phyloP scores from a whole-genome alignment of 1,284 basidiomycete genomes.

The Chalciporus piperatoides region DNA sequence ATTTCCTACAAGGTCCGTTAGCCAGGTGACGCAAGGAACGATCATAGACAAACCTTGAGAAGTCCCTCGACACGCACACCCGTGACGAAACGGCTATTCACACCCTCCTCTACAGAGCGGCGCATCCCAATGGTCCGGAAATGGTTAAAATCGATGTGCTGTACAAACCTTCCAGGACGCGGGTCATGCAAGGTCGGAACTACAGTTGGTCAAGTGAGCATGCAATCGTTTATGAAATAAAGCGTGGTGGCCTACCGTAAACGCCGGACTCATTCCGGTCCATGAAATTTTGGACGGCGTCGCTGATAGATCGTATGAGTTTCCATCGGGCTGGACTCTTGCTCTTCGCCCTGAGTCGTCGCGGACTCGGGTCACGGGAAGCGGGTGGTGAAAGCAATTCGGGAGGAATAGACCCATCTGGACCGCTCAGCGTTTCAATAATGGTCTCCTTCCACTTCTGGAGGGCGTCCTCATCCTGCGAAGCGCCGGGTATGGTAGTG shows the following conservation, averaged over 20 bases:
- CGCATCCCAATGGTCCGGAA: conserved; percentile 95
- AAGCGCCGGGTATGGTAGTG: conserved; percentile 32
- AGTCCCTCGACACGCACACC: conserved; percentile 79
- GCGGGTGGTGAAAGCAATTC: conserved; percentile 72
- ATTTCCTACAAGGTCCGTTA: conserved; percentile 57
- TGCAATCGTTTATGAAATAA: conserved; percentile 1
- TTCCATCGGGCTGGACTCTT: conserved; percentile 79
- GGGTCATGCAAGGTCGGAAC: conserved; percentile 71
- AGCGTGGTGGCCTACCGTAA: conserved; percentile 45
- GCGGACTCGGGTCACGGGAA: conserved; percentile 76
- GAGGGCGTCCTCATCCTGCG: conserved; percentile 41
- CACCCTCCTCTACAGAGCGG: conserved; percentile 86
- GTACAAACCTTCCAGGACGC: conserved; percentile 72
- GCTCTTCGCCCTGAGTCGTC: conserved; percentile 67
- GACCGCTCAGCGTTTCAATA: conserved; percentile 52
- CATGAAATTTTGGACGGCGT: conserved; percentile 67
- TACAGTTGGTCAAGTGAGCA: conserved; percentile 29
- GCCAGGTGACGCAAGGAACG: conserved; percentile 4
- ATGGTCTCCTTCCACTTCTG: conserved; percentile 58
- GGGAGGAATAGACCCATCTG: conserved; percentile 64
- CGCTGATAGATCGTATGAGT: conserved; percentile 67
- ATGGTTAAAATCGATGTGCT: conserved; percentile 85
- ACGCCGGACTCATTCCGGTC: conserved; percentile 59
- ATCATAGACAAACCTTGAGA: conserved; percentile 58
- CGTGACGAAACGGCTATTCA: conserved; percentile 90